Evolutionary conservation across 148 eudicot species (phyloP).

Genomic region (Heliosperma pusillum): DNA sequence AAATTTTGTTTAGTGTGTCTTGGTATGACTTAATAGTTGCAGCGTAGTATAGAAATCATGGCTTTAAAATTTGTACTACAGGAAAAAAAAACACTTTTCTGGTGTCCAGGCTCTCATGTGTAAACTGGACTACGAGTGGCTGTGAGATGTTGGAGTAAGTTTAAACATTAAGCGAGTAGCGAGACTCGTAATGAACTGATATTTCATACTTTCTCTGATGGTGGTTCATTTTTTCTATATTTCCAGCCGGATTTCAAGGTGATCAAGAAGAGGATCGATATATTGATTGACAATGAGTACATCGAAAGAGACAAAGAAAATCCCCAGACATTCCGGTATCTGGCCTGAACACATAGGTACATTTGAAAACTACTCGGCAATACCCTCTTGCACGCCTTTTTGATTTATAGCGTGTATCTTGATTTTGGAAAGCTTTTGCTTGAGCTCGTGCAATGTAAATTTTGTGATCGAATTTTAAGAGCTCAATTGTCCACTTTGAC

Average conservation of each 20-base stretch:
- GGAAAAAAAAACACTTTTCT: too few species aligned
- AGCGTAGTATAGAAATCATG: too few species aligned
- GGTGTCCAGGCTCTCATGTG: too few species aligned
- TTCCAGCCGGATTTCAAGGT: conserved; percentile 41
- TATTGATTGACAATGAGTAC: conserved; percentile 33
- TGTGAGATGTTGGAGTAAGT: too few species aligned
- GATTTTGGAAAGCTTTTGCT: background rate
- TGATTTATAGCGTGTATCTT: background rate
- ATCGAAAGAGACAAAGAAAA: conserved; percentile 41
- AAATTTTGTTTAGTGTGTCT: too few species aligned
- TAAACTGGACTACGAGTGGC: too few species aligned
- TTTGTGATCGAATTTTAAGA: background rate
- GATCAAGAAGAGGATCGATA: conserved; percentile 40
- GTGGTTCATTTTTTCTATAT: conserved; percentile 5
- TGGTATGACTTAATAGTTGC: too few species aligned
- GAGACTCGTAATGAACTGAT: too few species aligned
- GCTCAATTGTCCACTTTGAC: too few species aligned
- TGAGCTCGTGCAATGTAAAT: background rate
- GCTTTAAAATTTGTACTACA: too few species aligned
- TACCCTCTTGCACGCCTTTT: background rate
- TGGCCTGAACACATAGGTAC: conserved; percentile 24
- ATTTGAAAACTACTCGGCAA: background rate
- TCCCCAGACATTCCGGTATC: conserved; percentile 32
- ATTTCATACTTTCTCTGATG: background rate
- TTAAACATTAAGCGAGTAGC: too few species aligned